Conservation (phyloP, 441 rosid species). For the Melastoma candidum region DNA sequence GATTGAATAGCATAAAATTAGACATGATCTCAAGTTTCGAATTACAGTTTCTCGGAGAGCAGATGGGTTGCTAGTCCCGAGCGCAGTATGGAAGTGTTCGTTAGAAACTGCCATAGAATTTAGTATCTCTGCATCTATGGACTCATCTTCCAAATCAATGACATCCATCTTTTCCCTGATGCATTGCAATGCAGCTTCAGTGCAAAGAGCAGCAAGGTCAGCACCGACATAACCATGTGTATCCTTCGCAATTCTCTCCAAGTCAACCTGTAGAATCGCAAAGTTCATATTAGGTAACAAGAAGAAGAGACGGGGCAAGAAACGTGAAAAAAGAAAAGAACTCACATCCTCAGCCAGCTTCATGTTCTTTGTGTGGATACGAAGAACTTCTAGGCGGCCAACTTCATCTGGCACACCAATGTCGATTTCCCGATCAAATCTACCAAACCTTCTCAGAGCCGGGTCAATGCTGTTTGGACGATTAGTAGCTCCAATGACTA, state of each 20-base stretch:
- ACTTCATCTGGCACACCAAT: constrained; percentile 63
- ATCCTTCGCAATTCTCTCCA: constrained; percentile 48
- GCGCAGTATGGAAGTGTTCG: constrained; percentile 58
- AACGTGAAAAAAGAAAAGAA: neutral
- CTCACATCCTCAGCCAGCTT: constrained; percentile 53
- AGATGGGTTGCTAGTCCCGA: constrained; percentile 63
- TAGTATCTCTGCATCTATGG: constrained; percentile 53
- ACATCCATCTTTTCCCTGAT: constrained; percentile 62
- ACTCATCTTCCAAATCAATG: constrained; percentile 57
- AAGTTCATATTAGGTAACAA: neutral
- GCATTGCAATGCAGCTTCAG: constrained; percentile 66
- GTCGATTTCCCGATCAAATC: constrained; percentile 55
- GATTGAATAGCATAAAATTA: no score
- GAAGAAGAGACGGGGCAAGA: neutral
- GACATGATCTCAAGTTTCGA: no score
- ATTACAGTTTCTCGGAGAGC: constrained; percentile 54
- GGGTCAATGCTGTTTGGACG: constrained; percentile 64
- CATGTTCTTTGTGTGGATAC: constrained; percentile 64
- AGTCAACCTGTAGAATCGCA: constrained; percentile 35
- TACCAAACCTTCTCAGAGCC: constrained; percentile 53
- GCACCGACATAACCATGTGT: constrained; percentile 68
- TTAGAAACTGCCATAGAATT: constrained; percentile 61
- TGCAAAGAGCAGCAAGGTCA: constrained; percentile 60
- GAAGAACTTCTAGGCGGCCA: constrained; percentile 61
- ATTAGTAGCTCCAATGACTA: constrained; percentile 56